These are phyloP conservation scores for Heterobasidion parviporum DNA, from an alignment of 1,284 basidiomycete species.

Conservation along the genomic window DNA sequence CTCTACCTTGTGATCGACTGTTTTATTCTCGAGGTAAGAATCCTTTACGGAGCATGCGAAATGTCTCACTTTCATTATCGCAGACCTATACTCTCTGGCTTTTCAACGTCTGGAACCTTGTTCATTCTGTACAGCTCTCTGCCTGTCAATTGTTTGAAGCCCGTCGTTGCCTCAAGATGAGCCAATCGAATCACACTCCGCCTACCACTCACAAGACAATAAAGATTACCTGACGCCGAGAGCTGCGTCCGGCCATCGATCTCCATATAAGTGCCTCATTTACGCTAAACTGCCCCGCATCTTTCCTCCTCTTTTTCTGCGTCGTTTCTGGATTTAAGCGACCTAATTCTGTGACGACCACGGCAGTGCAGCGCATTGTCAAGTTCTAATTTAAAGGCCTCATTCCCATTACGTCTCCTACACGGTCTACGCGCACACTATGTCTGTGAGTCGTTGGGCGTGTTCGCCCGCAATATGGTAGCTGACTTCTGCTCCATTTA, in stretches of 20 bases:
- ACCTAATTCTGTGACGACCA: slow-evolving; percentile 3
- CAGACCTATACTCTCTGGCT: background rate
- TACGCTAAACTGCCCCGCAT: too few relatives aligned
- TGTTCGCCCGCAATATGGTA: background rate
- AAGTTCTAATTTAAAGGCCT: background rate
- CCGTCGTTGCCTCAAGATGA: background rate
- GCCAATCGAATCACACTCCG: background rate
- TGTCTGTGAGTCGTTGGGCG: background rate
- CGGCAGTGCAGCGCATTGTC: slow-evolving; percentile 14
- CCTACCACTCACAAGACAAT: background rate
- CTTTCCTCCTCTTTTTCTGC: background rate
- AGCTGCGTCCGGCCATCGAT: too few relatives aligned
- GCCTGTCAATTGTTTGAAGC: background rate
- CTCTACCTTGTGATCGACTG: slow-evolving; percentile 1
- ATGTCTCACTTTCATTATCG: background rate
- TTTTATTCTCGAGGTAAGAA: background rate
- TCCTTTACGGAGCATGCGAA: background rate
- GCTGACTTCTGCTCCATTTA: background rate
- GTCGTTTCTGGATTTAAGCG: slow-evolving; percentile 9
- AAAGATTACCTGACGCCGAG: background rate
- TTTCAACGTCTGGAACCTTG: background rate
- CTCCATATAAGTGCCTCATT: too few relatives aligned
- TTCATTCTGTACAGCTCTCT: background rate
- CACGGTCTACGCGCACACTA: background rate
- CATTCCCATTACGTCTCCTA: background rate